Percentiles rank a stretch among this genome's conserved stretches.
These are phyloP conservation scores for Lentinula novae-zelandiae DNA, from an alignment of 1,284 basidiomycete species.

Conservation along the genomic window DNA sequence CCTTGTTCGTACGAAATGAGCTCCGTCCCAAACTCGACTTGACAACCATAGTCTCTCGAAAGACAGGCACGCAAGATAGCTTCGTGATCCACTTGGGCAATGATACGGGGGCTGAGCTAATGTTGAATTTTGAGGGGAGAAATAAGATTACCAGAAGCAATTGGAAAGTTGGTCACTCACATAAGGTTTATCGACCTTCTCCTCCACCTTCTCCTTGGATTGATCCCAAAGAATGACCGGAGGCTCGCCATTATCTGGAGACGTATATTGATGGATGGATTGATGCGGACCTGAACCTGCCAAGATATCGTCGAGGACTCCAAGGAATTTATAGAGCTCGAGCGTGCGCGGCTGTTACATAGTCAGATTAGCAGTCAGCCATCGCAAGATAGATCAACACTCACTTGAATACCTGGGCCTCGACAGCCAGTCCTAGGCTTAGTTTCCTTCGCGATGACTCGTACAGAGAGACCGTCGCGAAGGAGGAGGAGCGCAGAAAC, in stretches of 20 bases:
- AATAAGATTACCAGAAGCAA: background rate
- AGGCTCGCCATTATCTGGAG: background rate
- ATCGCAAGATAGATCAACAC: background rate
- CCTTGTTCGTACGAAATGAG: conserved; percentile 23
- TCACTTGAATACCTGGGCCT: conserved; percentile 11
- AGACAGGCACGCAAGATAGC: conserved; percentile 25
- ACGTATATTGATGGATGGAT: background rate
- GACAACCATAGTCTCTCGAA: conserved; percentile 18
- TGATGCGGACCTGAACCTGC: background rate
- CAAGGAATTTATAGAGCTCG: conserved; percentile 14
- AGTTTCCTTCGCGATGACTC: conserved; percentile 9
- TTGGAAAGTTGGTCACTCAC: background rate
- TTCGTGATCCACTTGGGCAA: conserved; percentile 28
- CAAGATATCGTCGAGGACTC: conserved; percentile 9
- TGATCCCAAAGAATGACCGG: background rate
- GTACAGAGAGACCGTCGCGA: conserved; percentile 9
- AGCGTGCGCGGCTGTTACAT: conserved; percentile 12
- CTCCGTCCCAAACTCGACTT: conserved; percentile 27
- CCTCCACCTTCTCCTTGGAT: background rate
- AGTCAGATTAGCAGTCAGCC: background rate
- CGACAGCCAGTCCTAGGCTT: conserved; percentile 2
- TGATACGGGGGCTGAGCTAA: conserved; percentile 17
- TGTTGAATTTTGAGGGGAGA: background rate
- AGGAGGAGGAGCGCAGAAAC: conserved; percentile 9
- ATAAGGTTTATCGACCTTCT: conserved; percentile 15